Evolutionary conservation across 2,329 filamentous ascomycete genomes (phyloP).

Genomic region (Trichoderma polysporum): DNA sequence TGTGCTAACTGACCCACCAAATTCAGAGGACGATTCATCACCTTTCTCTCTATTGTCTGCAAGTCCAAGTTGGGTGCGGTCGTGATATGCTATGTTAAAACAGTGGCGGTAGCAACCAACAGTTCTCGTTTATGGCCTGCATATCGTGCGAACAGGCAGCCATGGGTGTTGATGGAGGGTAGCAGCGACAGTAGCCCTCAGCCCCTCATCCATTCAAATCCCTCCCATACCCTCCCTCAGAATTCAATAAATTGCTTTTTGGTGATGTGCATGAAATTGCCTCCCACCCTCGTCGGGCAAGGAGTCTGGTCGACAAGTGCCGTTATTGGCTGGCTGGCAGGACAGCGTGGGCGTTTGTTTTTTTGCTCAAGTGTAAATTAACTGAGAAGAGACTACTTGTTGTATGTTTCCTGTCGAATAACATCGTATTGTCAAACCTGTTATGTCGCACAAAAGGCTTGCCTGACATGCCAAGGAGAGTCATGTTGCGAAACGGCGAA

Average conservation of each 20-base stretch:
- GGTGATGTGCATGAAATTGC: background rate
- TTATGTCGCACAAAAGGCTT: background rate
- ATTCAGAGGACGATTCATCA: background rate
- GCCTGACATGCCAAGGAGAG: background rate
- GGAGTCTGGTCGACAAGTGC: background rate
- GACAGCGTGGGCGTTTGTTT: background rate
- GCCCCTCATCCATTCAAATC: background rate
- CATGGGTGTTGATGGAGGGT: background rate
- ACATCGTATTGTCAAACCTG: background rate
- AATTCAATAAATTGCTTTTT: background rate
- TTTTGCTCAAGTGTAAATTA: background rate
- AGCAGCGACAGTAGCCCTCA: background rate
- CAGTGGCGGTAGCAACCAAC: background rate
- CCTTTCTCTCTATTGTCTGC: background rate
- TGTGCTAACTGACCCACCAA: background rate
- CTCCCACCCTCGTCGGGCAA: background rate
- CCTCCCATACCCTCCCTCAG: background rate
- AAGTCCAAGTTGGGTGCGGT: background rate
- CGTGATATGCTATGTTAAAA: background rate
- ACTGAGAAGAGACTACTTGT: background rate
- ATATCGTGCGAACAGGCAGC: background rate
- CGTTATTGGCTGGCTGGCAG: constrained; percentile 5
- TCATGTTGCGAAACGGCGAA: background rate
- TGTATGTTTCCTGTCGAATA: background rate
- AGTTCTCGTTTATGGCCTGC: background rate